Percentiles rank a stretch among this genome's conserved stretches.
These are phyloP conservation scores for Aspergillus versicolor DNA, from an alignment of 2,329 filamentous ascomycete species.

Conservation along the genomic window DNA sequence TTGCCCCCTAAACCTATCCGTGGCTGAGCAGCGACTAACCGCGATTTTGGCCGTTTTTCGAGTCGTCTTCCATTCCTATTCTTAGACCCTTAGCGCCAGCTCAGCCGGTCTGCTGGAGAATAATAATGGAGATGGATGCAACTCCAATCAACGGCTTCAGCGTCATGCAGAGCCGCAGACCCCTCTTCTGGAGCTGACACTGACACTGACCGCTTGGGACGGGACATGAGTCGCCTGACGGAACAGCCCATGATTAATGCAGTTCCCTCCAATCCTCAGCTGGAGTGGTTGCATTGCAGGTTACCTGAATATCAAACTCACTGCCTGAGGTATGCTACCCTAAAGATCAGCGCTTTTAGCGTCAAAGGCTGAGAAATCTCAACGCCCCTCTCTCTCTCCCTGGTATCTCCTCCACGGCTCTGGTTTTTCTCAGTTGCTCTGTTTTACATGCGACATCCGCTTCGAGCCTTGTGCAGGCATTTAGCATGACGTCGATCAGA, in stretches of 20 bases:
- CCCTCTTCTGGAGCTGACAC: neutral
- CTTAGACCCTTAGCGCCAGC: conserved; percentile 8
- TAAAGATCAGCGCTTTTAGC: neutral
- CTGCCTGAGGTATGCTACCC: neutral
- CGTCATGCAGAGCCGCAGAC: neutral
- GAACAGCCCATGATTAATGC: too few relatives aligned
- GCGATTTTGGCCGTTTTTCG: conserved; percentile 5
- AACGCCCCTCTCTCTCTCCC: too few relatives aligned
- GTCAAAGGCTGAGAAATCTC: neutral
- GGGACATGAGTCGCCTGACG: too few relatives aligned
- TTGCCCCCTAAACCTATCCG: neutral
- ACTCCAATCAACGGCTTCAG: neutral
- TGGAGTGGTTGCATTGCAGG: neutral
- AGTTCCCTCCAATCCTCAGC: too few relatives aligned
- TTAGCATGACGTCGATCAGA: too few relatives aligned
- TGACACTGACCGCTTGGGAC: too few relatives aligned
- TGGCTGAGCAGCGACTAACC: conserved; percentile 3
- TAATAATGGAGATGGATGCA: neutral
- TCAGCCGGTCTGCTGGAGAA: neutral
- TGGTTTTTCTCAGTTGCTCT: too few relatives aligned
- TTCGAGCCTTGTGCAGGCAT: too few relatives aligned
- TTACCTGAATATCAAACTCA: neutral
- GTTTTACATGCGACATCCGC: too few relatives aligned
- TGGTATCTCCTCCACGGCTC: too few relatives aligned
- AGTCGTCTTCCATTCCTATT: conserved; percentile 15